Evolutionary conservation across 495 filamentous ascomycete genomes (phyloP).

Genomic region (Penicillium daleae): DNA sequence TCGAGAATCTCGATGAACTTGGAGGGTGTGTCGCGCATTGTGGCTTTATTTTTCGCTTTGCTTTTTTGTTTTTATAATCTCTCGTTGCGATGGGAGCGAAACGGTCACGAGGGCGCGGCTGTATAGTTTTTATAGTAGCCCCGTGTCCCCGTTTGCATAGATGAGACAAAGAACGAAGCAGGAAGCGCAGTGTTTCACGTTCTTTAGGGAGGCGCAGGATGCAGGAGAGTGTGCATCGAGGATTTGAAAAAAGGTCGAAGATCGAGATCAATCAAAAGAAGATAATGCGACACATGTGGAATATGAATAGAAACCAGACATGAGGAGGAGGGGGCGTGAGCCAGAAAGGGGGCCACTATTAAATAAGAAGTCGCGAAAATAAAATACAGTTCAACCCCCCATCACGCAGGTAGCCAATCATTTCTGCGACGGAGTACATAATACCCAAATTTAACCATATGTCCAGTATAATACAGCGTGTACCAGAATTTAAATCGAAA

Average conservation of each 20-base stretch:
- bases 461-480: neutral
- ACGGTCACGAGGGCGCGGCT: neutral
- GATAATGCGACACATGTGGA: neutral
- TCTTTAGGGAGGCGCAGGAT: conserved; percentile 3
- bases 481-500: neutral
- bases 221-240: neutral
- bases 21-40: conserved; percentile 49
- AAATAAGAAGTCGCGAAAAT: conserved; percentile 8
- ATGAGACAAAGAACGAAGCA: conserved; percentile 25
- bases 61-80: neutral
- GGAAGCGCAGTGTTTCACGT: conserved; percentile 21
- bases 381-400: neutral
- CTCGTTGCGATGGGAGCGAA: neutral
- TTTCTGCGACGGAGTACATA: neutral
- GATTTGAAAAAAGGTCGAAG: neutral
- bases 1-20: conserved; percentile 54
- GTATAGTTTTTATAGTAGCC: neutral
- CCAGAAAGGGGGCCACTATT: neutral
- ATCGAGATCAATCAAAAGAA: neutral
- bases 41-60: conserved; percentile 9
- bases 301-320: neutral
- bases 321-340: neutral
- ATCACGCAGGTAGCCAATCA: neutral
- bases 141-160: neutral
- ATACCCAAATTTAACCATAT: neutral